Conservation (phyloP, 768 basidiomycete genomes). For the Rhodotorula diobovata region DNA sequence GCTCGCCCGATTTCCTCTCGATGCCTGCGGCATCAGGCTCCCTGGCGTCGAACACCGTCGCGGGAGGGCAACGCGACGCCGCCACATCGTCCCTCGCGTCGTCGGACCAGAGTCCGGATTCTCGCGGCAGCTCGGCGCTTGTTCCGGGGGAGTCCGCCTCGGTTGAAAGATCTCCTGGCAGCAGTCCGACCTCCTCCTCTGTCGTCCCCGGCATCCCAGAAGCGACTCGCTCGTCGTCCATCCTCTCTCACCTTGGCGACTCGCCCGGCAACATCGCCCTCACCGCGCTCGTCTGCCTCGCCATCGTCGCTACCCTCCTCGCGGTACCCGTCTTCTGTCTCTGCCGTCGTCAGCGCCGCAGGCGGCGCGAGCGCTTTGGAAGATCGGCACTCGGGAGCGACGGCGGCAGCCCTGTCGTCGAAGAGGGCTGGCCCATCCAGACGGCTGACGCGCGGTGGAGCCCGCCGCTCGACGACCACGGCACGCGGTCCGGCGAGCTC, state of each 20-base stretch:
- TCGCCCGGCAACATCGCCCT: conserved; percentile 61
- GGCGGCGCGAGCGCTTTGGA: neutral
- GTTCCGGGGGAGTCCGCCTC: no score
- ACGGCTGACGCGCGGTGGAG: neutral
- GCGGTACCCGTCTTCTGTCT: conserved; percentile 13
- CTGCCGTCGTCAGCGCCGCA: conserved; percentile 13
- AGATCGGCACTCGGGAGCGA: conserved; percentile 2
- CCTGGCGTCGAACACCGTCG: no score
- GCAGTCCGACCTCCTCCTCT: neutral
- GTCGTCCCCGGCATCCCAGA: neutral
- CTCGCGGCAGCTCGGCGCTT: no score
- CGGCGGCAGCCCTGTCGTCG: neutral
- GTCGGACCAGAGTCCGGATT: no score
- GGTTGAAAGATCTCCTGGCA: no score
- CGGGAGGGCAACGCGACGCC: no score
- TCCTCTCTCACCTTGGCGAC: conserved; percentile 57
- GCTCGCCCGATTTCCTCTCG: no score
- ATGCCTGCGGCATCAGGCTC: no score
- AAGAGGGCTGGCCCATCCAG: neutral
- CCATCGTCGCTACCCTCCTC: conserved; percentile 21
- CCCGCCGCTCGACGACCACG: neutral
- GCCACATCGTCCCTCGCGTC: no score
- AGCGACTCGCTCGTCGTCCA: conserved; percentile 44
- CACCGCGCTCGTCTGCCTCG: conserved; percentile 16
- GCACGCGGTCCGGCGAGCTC: neutral